phyloP scores from a whole-genome alignment of 306 rosid genomes.

The Glycine soja region DNA sequence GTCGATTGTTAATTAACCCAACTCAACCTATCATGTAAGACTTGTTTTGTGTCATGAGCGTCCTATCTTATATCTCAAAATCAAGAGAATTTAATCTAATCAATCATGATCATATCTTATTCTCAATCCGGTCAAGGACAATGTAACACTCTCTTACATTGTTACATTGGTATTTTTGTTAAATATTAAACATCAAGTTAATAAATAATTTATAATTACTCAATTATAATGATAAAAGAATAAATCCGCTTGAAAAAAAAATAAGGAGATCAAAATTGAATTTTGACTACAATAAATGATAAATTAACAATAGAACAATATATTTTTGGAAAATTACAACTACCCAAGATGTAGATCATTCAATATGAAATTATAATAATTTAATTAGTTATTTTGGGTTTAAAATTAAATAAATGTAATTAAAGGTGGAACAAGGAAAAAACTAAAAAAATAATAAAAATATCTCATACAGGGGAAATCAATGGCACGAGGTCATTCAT shows the following conservation, averaged over 20 bases:
- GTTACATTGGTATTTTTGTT: background rate
- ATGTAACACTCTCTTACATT: no score
- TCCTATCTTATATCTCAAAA: no score
- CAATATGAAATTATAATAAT: background rate
- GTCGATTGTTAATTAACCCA: no score
- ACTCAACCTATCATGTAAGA: no score
- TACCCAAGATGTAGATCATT: background rate
- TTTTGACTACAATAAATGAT: no score
- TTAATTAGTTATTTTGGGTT: background rate
- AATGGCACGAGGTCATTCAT: conserved; percentile 6
- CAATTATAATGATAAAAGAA: no score
- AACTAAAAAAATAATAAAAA: background rate
- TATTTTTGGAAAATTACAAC: background rate
- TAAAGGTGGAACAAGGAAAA: background rate
- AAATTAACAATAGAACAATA: background rate
- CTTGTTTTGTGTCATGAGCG: no score
- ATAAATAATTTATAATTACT: background rate
- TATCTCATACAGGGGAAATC: background rate
- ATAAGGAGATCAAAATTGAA: no score
- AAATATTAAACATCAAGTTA: background rate
- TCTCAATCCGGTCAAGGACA: no score
- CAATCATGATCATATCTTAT: no score
- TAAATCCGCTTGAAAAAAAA: no score
- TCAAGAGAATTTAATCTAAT: no score
- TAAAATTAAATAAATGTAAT: background rate